Evolutionary conservation across 768 basidiomycete genomes (phyloP).

Genomic region (Phaeotremella skinneri): DNA sequence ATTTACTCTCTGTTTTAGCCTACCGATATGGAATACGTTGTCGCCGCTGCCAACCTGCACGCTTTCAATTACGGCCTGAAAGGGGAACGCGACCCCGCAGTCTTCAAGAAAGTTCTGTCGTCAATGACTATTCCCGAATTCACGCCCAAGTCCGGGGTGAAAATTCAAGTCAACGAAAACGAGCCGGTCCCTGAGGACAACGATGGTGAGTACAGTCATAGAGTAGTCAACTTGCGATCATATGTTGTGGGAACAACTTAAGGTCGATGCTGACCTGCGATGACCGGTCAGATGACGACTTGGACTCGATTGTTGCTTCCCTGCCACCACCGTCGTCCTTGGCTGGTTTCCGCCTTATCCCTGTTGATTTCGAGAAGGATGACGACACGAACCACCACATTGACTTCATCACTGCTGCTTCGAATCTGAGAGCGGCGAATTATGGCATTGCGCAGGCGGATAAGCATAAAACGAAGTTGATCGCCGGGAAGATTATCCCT

Average conservation of each 20-base stretch:
- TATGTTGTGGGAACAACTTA: too few species aligned
- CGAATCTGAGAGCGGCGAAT: slow-evolving; percentile 92
- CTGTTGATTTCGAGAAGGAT: slow-evolving; percentile 98
- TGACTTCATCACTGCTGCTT: slow-evolving; percentile 97
- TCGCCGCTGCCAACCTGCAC: slow-evolving; percentile 91
- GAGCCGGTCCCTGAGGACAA: slow-evolving; percentile 64
- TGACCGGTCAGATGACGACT: slow-evolving; percentile 54
- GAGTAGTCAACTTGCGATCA: too few species aligned
- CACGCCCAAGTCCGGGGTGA: slow-evolving; percentile 85
- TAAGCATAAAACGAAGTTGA: slow-evolving; percentile 83
- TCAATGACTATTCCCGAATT: slow-evolving; percentile 85
- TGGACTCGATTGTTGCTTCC: slow-evolving; percentile 61
- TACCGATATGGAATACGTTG: slow-evolving; percentile 80
- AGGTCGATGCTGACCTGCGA: background rate
- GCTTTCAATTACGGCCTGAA: slow-evolving; percentile 97
- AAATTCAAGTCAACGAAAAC: slow-evolving; percentile 91
- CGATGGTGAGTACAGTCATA: slow-evolving; percentile 48
- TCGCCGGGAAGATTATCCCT: slow-evolving; percentile 98
- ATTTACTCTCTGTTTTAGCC: slow-evolving; percentile 57
- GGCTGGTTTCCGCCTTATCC: slow-evolving; percentile 90
- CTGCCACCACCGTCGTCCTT: slow-evolving; percentile 86
- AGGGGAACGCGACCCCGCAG: slow-evolving; percentile 72
- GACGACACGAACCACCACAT: slow-evolving; percentile 98
- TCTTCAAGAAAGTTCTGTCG: slow-evolving; percentile 82
- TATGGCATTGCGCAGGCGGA: slow-evolving; percentile 85